A percentile compares a stretch with the other conserved stretches of the same genome.
Evolutionary conservation across 257 asterid species (phyloP).

Genomic region (Prunella vulgaris): DNA sequence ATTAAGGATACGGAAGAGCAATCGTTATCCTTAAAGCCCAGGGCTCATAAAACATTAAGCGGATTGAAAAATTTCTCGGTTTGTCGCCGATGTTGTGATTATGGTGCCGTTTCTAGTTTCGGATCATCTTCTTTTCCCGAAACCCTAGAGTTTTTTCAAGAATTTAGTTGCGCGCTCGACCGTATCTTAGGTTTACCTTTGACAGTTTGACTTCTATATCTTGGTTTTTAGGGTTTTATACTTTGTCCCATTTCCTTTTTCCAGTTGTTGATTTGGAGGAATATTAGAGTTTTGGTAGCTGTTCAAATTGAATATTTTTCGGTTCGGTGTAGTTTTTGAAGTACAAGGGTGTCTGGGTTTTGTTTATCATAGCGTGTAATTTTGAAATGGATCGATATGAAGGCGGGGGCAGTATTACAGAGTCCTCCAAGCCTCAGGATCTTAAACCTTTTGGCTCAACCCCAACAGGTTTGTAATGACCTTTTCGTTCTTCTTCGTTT

Average conservation of each 20-base stretch:
- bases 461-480: constrained; percentile 48
- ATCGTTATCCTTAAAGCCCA: constrained; percentile 19
- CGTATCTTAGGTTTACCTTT: constrained; percentile 19
- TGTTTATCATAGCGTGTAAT: constrained; percentile 18
- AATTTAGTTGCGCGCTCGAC: constrained; percentile 18
- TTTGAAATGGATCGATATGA: constrained; percentile 65
- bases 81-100: constrained; percentile 7
- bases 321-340: constrained; percentile 16
- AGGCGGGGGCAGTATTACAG: constrained; percentile 43
- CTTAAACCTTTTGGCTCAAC: constrained; percentile 51
- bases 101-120: constrained; percentile 19
- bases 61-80: constrained; percentile 1
- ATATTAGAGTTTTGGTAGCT: constrained; percentile 21
- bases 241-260: background rate
- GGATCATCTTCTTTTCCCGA: constrained; percentile 28
- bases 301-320: background rate
- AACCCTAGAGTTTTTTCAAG: constrained; percentile 38
- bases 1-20: constrained; percentile 13
- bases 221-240: constrained; percentile 21
- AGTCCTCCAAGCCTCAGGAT: constrained; percentile 43
- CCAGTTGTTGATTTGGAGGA: constrained; percentile 10
- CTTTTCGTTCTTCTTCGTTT: background rate
- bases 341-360: constrained; percentile 11
- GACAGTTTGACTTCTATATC: constrained; percentile 23
- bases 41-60: constrained; percentile 13